phyloP scores from a whole-genome alignment of 768 basidiomycete species.

The Suillus placidus region DNA sequence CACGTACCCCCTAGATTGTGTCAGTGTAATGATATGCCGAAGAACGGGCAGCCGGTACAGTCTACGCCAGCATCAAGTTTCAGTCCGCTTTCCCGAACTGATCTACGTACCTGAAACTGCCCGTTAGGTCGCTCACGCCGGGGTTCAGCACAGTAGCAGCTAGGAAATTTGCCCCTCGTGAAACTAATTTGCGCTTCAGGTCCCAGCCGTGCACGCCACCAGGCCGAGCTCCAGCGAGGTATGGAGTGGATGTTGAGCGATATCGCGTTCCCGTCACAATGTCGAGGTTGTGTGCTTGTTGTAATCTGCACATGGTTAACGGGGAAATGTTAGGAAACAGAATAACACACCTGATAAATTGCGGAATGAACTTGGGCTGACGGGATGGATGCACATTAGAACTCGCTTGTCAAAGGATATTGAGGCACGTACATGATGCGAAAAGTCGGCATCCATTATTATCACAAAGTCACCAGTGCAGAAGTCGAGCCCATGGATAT shows the following conservation, averaged over 20 bases:
- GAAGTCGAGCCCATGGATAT: slow-evolving; percentile 89
- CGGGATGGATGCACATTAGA: background rate
- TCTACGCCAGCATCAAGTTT: slow-evolving; percentile 37
- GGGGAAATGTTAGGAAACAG: background rate
- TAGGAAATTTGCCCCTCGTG: slow-evolving; percentile 87
- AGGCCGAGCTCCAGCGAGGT: slow-evolving; percentile 58
- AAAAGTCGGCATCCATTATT: slow-evolving; percentile 98
- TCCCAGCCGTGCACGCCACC: slow-evolving; percentile 96
- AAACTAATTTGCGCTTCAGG: slow-evolving; percentile 84
- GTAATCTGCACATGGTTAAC: slow-evolving; percentile 51
- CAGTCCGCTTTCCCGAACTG: background rate
- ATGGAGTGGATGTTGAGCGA: slow-evolving; percentile 60
- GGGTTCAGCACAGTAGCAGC: slow-evolving; percentile 85
- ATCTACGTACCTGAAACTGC: slow-evolving; percentile 75
- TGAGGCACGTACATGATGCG: slow-evolving; percentile 75
- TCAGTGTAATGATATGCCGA: slow-evolving; percentile 80
- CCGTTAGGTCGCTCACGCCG: slow-evolving; percentile 88
- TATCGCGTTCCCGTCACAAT: slow-evolving; percentile 95
- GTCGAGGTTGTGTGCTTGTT: slow-evolving; percentile 85
- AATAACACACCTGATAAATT: slow-evolving; percentile 73
- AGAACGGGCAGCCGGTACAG: slow-evolving; percentile 79
- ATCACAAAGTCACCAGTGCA: slow-evolving; percentile 92
- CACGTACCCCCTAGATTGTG: slow-evolving; percentile 88
- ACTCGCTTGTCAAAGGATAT: background rate
- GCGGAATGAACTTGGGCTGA: slow-evolving; percentile 93